phyloP scores from a whole-genome alignment of 768 basidiomycete species.

The Pholiota microspora region DNA sequence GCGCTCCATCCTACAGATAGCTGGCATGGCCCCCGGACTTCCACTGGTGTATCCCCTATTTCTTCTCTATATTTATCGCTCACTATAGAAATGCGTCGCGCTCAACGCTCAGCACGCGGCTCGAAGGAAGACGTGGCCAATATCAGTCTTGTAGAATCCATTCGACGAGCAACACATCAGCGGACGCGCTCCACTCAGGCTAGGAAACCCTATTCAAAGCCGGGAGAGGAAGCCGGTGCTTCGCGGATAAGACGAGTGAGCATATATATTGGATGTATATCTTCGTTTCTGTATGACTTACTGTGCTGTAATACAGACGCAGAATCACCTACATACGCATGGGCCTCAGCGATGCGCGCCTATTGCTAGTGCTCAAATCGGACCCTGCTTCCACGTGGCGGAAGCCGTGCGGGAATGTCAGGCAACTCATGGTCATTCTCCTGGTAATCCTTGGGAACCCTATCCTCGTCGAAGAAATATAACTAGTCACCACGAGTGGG shows the following conservation, averaged over 20 bases:
- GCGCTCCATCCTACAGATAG: too few relatives aligned
- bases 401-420: not conserved
- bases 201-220: not conserved
- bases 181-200: not conserved
- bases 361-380: not conserved
- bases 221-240: not conserved
- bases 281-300: not conserved
- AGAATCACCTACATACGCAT: not conserved
- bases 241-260: not conserved
- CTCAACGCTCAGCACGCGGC: not conserved
- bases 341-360: not conserved
- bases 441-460: not conserved
- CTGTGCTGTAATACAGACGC: not conserved
- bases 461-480: not conserved
- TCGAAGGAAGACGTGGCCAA: not conserved
- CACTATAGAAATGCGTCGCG: not conserved
- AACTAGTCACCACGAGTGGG: not conserved
- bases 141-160: not conserved
- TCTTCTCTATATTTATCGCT: not conserved
- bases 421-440: not conserved
- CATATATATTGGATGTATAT: not conserved
- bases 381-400: not conserved
- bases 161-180: not conserved
- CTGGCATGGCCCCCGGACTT: not conserved
- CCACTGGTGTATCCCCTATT: too few relatives aligned